Evolutionary conservation across 257 asterid species (phyloP).

Genomic region (Solanum rostratum): DNA sequence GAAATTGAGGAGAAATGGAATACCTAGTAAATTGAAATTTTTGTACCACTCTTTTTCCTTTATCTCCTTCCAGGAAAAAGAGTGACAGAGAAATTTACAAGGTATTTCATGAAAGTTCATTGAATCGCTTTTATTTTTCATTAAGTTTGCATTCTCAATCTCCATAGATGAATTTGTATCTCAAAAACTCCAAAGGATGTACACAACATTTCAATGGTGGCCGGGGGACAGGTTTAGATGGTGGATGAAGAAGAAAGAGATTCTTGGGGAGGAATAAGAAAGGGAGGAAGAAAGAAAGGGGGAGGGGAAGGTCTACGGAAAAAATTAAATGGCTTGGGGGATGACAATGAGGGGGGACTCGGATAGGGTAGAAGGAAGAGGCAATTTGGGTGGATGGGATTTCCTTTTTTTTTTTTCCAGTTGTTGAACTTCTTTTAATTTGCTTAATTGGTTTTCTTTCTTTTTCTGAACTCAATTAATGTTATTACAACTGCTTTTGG

Average conservation of each 20-base stretch:
- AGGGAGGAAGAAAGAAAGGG: background rate
- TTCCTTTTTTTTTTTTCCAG: background rate
- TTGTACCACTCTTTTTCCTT: background rate
- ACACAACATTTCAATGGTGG: background rate
- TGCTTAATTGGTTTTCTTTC: background rate
- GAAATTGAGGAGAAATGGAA: background rate
- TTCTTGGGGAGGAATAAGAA: background rate
- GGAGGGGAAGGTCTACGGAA: background rate
- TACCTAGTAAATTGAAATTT: background rate
- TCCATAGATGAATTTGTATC: constrained; percentile 31
- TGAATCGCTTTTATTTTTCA: background rate
- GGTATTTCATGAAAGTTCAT: background rate
- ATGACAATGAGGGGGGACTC: background rate
- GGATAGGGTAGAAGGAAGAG: background rate
- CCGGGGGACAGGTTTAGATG: background rate
- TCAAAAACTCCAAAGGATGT: constrained; percentile 9
- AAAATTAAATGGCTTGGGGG: background rate
- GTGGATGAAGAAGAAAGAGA: background rate
- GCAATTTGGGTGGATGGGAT: background rate
- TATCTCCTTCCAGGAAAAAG: background rate
- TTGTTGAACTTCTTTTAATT: background rate
- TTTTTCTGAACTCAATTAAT: background rate
- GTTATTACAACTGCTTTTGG: background rate
- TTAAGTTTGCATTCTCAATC: constrained; percentile 20
- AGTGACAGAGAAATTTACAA: background rate